Evolutionary conservation across 2,329 filamentous ascomycete species (phyloP).

Genomic region (Aphanocladium album): DNA sequence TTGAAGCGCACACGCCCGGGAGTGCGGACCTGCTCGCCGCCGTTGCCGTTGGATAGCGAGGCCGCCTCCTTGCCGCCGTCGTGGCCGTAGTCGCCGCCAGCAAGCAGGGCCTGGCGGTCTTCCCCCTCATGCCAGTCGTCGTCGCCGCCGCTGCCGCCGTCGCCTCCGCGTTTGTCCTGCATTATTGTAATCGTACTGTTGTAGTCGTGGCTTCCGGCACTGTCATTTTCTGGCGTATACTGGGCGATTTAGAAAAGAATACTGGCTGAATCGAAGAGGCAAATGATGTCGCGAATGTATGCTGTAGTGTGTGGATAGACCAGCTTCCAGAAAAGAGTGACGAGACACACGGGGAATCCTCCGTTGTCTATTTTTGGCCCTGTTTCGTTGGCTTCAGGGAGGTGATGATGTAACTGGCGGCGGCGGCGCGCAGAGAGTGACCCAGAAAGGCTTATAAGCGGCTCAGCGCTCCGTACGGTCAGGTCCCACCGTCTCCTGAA

Average conservation of each 20-base stretch:
- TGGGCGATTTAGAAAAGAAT: background rate
- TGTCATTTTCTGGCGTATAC: conserved; percentile 12
- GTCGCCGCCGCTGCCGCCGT: background rate
- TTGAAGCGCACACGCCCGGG: conserved; percentile 74
- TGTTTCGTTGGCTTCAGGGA: background rate
- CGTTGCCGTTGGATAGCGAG: background rate
- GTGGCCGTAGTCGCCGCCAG: conserved; percentile 18
- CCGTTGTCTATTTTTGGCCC: background rate
- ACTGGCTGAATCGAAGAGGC: background rate
- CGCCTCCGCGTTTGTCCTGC: conserved; percentile 10
- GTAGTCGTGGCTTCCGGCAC: conserved; percentile 12
- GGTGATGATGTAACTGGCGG: conserved; percentile 3
- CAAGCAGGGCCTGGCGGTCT: conserved; percentile 20
- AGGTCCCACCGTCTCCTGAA: conserved; percentile 3
- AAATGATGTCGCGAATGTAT: background rate
- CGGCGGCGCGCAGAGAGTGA: background rate
- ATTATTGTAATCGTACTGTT: conserved; percentile 14
- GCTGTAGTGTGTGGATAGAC: background rate
- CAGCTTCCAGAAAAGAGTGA: background rate
- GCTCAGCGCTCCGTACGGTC: background rate
- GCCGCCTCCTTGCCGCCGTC: conserved; percentile 4
- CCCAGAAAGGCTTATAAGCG: conserved; percentile 2
- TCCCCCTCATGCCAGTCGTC: conserved; percentile 17
- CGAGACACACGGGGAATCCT: background rate
- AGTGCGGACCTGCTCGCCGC: conserved; percentile 28